These are phyloP conservation scores for Gossypium longicalyx DNA, from an alignment of 345 rosid species.

Conservation along the genomic window DNA sequence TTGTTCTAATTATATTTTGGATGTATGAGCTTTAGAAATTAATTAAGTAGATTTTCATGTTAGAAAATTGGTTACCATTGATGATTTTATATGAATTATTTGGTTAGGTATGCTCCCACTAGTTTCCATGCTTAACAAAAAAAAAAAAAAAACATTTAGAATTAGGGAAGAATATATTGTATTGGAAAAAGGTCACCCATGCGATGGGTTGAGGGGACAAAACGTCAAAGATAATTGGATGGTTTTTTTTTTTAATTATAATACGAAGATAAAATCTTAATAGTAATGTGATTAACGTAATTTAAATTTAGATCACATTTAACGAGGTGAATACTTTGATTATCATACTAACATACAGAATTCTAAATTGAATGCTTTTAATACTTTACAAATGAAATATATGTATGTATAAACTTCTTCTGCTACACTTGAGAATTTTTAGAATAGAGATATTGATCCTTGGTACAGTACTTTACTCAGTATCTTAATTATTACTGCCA, in stretches of 20 bases:
- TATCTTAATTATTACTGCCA: too few species aligned
- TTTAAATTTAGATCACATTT: too few species aligned
- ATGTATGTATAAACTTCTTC: not conserved
- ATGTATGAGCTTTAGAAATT: not conserved
- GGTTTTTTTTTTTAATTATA: not conserved
- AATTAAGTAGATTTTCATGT: not conserved
- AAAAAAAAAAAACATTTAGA: not conserved
- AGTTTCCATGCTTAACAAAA: not conserved
- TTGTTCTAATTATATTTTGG: not conserved
- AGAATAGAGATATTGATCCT: not conserved
- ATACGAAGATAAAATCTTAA: not conserved
- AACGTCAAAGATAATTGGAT: not conserved
- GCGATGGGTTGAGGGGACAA: not conserved
- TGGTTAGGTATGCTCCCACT: conserved; percentile 4
- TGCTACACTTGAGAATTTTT: not conserved
- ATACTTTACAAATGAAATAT: not conserved
- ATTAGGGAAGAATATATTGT: not conserved
- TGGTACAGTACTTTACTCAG: not conserved
- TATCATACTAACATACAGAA: fast-evolving
- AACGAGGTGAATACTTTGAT: fast-evolving
- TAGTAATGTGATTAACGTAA: too few species aligned
- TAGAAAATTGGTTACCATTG: not conserved
- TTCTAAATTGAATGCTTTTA: not conserved
- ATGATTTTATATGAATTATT: not conserved
- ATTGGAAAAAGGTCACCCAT: not conserved